Evolutionary conservation across 2,329 filamentous ascomycete species (phyloP).

Genomic region (Sporothrix phasma): DNA sequence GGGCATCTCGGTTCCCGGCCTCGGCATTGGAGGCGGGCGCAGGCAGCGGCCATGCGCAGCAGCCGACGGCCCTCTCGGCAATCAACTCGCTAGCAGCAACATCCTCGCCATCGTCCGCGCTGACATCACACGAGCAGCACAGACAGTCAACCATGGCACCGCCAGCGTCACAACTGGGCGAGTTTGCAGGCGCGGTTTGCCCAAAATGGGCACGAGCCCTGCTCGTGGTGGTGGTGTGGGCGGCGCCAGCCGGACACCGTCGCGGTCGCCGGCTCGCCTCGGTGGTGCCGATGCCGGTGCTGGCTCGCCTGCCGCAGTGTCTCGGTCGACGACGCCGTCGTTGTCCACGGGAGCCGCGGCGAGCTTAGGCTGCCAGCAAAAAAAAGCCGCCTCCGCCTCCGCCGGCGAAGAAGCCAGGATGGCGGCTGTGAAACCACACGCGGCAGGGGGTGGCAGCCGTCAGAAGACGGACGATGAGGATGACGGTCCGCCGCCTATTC

Average conservation of each 20-base stretch:
- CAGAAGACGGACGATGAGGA: slow-evolving; percentile 16
- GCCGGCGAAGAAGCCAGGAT: slow-evolving; percentile 41
- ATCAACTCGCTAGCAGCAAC: slow-evolving; percentile 9
- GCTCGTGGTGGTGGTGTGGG: slow-evolving; percentile 56
- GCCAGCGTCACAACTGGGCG: slow-evolving; percentile 21
- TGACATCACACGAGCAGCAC: background rate
- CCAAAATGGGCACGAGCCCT: slow-evolving; percentile 39
- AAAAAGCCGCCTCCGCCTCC: slow-evolving; percentile 46
- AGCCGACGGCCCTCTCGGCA: slow-evolving; percentile 8
- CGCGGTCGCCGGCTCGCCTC: background rate
- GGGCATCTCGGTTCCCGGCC: slow-evolving; percentile 66
- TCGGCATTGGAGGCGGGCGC: slow-evolving; percentile 55
- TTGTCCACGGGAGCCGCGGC: slow-evolving; percentile 11
- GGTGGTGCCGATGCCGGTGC: background rate
- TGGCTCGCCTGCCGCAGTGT: background rate
- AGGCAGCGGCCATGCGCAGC: slow-evolving; percentile 15
- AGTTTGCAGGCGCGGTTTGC: slow-evolving; percentile 61
- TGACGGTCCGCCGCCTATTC: slow-evolving; percentile 41
- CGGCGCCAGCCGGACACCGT: background rate
- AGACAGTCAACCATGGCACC: slow-evolving; percentile 2
- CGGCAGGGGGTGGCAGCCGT: background rate
- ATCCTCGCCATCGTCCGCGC: background rate
- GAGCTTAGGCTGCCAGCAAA: slow-evolving; percentile 29
- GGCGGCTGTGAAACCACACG: slow-evolving; percentile 15
- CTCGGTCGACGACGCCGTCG: background rate